These are phyloP conservation scores for Backusella luteola DNA, from an alignment of 192 early-diverging fungal species.

Conservation along the genomic window DNA sequence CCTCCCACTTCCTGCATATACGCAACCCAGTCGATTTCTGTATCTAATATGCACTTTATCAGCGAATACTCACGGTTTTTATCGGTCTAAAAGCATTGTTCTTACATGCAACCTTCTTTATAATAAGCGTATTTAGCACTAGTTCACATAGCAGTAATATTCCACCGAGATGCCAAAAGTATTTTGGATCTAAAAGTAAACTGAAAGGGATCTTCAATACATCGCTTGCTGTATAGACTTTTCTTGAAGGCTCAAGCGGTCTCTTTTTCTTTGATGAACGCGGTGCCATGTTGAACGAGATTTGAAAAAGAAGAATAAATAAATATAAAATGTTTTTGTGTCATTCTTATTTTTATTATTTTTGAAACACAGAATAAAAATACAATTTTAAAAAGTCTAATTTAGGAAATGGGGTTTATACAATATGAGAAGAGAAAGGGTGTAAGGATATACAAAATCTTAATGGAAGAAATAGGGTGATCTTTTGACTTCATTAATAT, in stretches of 20 bases:
- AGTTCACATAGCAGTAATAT: slow-evolving; percentile 51
- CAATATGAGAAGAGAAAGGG: not conserved
- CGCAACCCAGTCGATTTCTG: slow-evolving; percentile 95
- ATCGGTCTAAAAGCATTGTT: not conserved
- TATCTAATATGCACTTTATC: slow-evolving; percentile 48
- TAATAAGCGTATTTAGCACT: slow-evolving; percentile 53
- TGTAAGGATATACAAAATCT: slow-evolving; percentile 11
- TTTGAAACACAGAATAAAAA: not conserved
- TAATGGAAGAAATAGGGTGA: slow-evolving; percentile 95
- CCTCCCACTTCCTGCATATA: slow-evolving; percentile 93
- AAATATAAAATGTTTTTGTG: not conserved
- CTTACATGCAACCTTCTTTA: slow-evolving; percentile 62
- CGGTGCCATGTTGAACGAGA: not conserved
- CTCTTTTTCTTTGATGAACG: slow-evolving; percentile 4
- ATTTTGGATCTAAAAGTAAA: slow-evolving; percentile 42
- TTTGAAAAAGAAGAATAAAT: not conserved
- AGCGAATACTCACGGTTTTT: not conserved
- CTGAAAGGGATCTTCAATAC: slow-evolving; percentile 2
- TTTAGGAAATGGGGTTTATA: not conserved
- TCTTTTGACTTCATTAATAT: slow-evolving; percentile 74
- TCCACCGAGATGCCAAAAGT: slow-evolving; percentile 47
- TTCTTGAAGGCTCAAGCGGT: not conserved
- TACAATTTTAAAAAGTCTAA: not conserved
- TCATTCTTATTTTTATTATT: slow-evolving; percentile 2
- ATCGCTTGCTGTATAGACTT: slow-evolving; percentile 15